These are phyloP conservation scores for Uronychia setigera DNA, from an alignment of 73 alveolate species.

Conservation along the genomic window DNA sequence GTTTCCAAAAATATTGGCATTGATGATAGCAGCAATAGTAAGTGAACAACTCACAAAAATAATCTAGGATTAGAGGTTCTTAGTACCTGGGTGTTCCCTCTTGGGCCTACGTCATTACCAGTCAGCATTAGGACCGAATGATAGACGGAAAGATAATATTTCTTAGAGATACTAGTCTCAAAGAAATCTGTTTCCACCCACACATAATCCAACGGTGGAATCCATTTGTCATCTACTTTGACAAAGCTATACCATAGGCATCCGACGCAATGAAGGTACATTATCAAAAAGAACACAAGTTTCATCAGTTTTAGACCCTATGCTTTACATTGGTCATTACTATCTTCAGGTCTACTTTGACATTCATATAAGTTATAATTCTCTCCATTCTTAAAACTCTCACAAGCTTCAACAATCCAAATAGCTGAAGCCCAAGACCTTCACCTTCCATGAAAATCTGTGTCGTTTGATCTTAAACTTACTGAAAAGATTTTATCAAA, in stretches of 20 bases:
- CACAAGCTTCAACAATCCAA: constrained; percentile 25
- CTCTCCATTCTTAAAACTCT: constrained; percentile 29
- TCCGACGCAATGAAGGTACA: constrained; percentile 26
- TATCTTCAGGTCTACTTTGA: constrained; percentile 19
- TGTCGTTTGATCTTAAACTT: neutral
- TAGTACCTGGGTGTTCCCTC: constrained; percentile 32
- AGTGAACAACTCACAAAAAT: constrained; percentile 25
- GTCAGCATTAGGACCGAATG: constrained; percentile 56
- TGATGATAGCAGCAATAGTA: constrained; percentile 60
- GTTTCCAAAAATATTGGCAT: constrained; percentile 68
- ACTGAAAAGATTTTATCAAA: constrained; percentile 7
- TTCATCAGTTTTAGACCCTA: constrained; percentile 7
- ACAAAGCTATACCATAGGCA: constrained; percentile 18
- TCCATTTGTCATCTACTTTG: constrained; percentile 7
- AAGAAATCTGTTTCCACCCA: constrained; percentile 11
- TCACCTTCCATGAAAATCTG: neutral
- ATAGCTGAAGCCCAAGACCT: neutral
- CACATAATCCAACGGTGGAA: constrained; percentile 20
- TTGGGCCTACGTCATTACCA: constrained; percentile 69
- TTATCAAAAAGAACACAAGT: constrained; percentile 29
- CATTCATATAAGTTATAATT: constrained; percentile 29
- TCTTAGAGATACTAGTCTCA: neutral
- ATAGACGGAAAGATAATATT: constrained; percentile 47
- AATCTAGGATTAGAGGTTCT: no score
- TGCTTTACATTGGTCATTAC: neutral